Base-by-base conservation (phyloP, 2,329 filamentous ascomycete genomes). In the Cladosporium cucumerinum region DNA sequence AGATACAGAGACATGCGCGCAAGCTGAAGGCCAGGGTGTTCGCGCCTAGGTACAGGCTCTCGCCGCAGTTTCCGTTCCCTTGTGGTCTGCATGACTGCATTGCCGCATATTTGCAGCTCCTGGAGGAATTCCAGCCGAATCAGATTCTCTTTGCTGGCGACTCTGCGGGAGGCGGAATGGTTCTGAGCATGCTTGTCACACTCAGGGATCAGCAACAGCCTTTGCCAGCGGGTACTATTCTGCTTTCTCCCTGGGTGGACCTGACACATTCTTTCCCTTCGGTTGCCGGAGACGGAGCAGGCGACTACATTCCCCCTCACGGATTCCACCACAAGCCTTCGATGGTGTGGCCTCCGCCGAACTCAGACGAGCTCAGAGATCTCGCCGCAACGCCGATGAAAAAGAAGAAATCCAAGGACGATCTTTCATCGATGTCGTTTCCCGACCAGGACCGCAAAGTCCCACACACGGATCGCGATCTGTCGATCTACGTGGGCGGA, bases 231-330 rank as follows among this genome's bases (percentile, higher is more conserved):
- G 95, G 95, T 1, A 93, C 90, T 5, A 88, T 98, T 52, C 82
- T 98, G 48, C 91, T 98, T 60, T 97, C 92, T 58, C 95, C 95
- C 0, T 99, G 95, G 95, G 93, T 94, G 10, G 95, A 99, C 75
- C 80, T 98, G 61, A 96, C 92, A 0, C 94, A 98, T 75, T 97
- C 93, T 0, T 98, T 98, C 69, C 95, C 95, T 0, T 97, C 93
- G 69, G 85, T 97, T n/a, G 85, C 86, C 2, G 85, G 82, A 5
- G 86, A 92, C 48, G 87, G 86, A 58, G 85, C 86, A 0, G 78
- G 92, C 59, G 95, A 99, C 75, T 98, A 97, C 71, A 94, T 99
- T 36, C 95, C 95, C 5, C 80, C 88, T 0, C 84, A 89, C 70
- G 95, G 95, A 0, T 98, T 99, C 72, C 88, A 96, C 69, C 93